A percentile compares a stretch with the other conserved stretches of the same genome.
phyloP scores from a whole-genome alignment of 1,284 basidiomycete species.

The Ganoderma resinaceum region DNA sequence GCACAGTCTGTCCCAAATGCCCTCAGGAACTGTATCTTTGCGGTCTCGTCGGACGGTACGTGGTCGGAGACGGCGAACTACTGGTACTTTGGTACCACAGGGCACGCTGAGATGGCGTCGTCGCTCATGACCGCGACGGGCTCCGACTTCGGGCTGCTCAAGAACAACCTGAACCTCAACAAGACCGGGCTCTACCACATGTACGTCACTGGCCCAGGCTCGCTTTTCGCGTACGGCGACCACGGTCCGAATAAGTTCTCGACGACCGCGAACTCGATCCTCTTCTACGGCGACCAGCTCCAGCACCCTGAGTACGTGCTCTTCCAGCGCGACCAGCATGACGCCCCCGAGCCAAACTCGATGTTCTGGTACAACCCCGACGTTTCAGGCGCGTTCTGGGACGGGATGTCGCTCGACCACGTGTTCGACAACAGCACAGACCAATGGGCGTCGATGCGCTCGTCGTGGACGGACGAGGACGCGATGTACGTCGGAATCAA shows the following conservation, averaged over 20 bases:
- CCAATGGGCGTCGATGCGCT: constrained; percentile 93
- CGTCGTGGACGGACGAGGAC: constrained; percentile 89
- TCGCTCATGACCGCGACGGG: constrained; percentile 89
- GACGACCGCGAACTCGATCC: constrained; percentile 78
- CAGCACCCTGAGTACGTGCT: constrained; percentile 79
- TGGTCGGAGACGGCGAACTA: constrained; percentile 98
- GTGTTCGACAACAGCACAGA: constrained; percentile 77
- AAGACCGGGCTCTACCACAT: constrained; percentile 92
- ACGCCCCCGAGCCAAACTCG: constrained; percentile 88
- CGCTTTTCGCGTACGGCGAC: constrained; percentile 93
- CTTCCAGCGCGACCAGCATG: constrained; percentile 92
- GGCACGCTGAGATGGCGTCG: constrained; percentile 88
- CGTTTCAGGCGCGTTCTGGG: constrained; percentile 91
- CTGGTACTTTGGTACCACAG: constrained; percentile 96
- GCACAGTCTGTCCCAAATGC: constrained; percentile 78
- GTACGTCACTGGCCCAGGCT: constrained; percentile 86
- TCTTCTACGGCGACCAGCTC: constrained; percentile 76
- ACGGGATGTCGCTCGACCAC: constrained; percentile 82
- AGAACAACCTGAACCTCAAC: constrained; percentile 72
- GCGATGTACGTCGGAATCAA: constrained; percentile 91
- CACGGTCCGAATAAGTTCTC: constrained; percentile 96
- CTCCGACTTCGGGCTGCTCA: constrained; percentile 78
- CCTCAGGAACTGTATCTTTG: constrained; percentile 78
- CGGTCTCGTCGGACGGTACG: constrained; percentile 79
- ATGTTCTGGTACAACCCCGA: constrained; percentile 98